Conservation (phyloP, 192 early-diverging fungal genomes). For the Obelidium mucronatum region DNA sequence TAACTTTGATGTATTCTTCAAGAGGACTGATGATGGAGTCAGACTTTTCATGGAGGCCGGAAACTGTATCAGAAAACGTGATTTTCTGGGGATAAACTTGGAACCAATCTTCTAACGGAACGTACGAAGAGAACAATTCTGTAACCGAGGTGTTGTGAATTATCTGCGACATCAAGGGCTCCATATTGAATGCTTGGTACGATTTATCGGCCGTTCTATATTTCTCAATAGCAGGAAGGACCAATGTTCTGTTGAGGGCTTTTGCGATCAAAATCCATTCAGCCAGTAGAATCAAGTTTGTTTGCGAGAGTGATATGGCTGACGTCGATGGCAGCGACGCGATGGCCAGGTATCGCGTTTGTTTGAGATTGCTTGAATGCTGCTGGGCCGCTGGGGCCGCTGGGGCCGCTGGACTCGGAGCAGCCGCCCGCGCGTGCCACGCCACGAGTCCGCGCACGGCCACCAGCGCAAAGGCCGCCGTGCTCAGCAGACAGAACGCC, state of each 20-base stretch:
- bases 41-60: not conserved
- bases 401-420: not conserved
- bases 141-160: not conserved
- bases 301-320: not conserved
- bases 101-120: constrained; percentile 12
- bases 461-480: not conserved
- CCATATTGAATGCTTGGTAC: not conserved
- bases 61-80: not conserved
- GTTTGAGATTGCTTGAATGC: too few species aligned
- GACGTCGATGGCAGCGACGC: constrained; percentile 8
- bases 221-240: not conserved
- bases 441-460: not conserved
- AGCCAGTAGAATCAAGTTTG: constrained; percentile 5
- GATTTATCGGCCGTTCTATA: constrained; percentile 15
- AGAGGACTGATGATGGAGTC: constrained; percentile 10
- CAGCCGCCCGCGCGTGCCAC: not conserved
- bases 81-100: constrained; percentile 3
- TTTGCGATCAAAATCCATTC: constrained; percentile 28
- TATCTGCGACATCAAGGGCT: not conserved
- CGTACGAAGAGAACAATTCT: not conserved
- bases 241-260: constrained; percentile 12
- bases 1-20: not conserved
- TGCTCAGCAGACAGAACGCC: not conserved
- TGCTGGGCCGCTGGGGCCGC: too few species aligned
- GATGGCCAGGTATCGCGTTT: too few species aligned